phyloP scores from a whole-genome alignment of 2,329 filamentous ascomycete species.

The Cephalotrichum gorgonifer region DNA sequence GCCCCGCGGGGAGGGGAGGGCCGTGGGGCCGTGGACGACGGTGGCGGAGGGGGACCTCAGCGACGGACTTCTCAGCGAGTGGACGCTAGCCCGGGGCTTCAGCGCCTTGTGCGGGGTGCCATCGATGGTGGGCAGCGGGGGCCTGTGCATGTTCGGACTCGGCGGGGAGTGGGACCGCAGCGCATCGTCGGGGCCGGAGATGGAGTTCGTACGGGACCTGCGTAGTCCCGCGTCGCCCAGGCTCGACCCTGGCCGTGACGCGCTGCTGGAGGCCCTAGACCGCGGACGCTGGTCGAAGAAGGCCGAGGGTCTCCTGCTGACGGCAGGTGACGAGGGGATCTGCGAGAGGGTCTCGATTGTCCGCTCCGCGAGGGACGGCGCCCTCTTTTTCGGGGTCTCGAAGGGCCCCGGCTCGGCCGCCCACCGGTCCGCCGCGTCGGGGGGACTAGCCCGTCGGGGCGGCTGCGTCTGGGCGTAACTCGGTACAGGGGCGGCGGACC shows the following conservation, averaged over 20 bases:
- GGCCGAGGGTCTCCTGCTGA: conserved; percentile 55
- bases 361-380: conserved; percentile 64
- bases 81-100: conserved; percentile 5
- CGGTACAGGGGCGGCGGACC: neutral
- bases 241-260: conserved; percentile 45
- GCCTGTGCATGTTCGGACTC: conserved; percentile 31
- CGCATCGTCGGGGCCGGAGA: conserved; percentile 34
- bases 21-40: conserved; percentile 8
- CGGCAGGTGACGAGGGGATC: conserved; percentile 66
- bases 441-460: neutral
- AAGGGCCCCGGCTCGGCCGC: neutral
- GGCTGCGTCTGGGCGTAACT: neutral
- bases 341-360: conserved; percentile 77
- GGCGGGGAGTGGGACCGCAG: conserved; percentile 28
- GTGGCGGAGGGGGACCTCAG: neutral
- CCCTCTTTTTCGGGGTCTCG: conserved; percentile 11
- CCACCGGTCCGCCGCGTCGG: neutral
- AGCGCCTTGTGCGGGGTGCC: conserved; percentile 29
- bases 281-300: conserved; percentile 57
- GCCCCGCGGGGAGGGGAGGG: conserved; percentile 11
- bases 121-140: conserved; percentile 29
- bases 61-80: neutral
- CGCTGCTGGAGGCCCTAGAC: conserved; percentile 33
- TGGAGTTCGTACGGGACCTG: conserved; percentile 44
- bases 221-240: conserved; percentile 49